Base-by-base conservation (phyloP, 2,329 filamentous ascomycete genomes). In the Cladophialophora yegresii region DNA sequence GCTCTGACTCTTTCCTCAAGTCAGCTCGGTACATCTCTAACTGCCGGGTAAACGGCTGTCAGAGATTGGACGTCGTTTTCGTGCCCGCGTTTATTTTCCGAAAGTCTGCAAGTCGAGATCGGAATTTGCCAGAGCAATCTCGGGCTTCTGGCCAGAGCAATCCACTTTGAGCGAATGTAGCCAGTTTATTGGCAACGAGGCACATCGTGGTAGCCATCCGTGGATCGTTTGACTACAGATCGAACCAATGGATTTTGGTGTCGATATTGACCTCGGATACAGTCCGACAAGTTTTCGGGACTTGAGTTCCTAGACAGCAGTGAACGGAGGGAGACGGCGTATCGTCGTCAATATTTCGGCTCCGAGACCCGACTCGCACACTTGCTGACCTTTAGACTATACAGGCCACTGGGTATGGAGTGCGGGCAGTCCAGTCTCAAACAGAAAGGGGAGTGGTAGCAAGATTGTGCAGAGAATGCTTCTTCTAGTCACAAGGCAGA, bases 21-120 rank as follows among this genome's bases (percentile, higher is more conserved):
- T 13, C 36, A n/a, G 36, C 36, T 40, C 36, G 36, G 36, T 13
- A 40, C 36, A 16, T 16, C 45, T 50, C 47, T 50, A 50, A 22
- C 45, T 13, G 23, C 8, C 47, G 47, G 47, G 23, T 22, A 50
- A 22, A 50, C 23, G 47, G 47, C 47, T 50, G 13, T 50, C 22
- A 20, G 20, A 50, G 47, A 16, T 20, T 16, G 22, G 16, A 26
- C 23, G 6, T 50, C 47, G 47, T 26, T 26, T 13, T 50, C 47
- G 47, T 50, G 47, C 47, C 47, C 47, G 13, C 47, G 26, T 4
- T 50, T 50, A n/a, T 50, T 12, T 50, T 50, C 47, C 47, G 47
- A 50, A 1, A 50, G 36, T n/a, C 36, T 50, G 47, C 20, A 28
- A 26, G 47, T 50, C 47, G 6, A 26, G 47, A 50, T 50, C 47